A percentile compares a stretch with the other conserved stretches of the same genome.
phyloP scores from a whole-genome alignment of 148 eudicot genomes.

The Amaranthus hypochondriacus region DNA sequence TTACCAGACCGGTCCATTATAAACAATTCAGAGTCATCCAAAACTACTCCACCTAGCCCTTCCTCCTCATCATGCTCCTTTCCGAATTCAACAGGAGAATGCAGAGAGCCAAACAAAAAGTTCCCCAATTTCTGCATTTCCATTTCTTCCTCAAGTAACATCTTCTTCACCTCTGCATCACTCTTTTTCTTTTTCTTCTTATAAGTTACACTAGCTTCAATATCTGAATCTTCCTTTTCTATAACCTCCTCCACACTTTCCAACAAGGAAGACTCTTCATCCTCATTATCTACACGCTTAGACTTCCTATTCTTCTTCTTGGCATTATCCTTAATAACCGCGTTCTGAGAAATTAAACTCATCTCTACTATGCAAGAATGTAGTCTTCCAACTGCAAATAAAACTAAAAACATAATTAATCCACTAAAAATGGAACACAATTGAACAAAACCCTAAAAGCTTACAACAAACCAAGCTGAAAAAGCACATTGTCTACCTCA shows the following conservation, averaged over 20 bases:
- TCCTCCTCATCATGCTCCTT: conserved; percentile 38
- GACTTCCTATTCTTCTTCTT: conserved; percentile 49
- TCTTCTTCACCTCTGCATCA: conserved; percentile 29
- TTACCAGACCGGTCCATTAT: conserved; percentile 53
- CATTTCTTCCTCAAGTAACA: conserved; percentile 41
- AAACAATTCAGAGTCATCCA: conserved; percentile 42
- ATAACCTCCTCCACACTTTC: conserved; percentile 28
- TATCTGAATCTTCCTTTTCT: conserved; percentile 26
- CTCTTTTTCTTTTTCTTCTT: conserved; percentile 55
- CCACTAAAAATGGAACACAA: no score
- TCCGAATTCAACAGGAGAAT: conserved; percentile 67
- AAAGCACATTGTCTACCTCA: no score
- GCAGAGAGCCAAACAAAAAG: conserved; percentile 58
- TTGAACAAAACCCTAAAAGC: no score
- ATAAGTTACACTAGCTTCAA: conserved; percentile 2
- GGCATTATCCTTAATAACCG: conserved; percentile 29
- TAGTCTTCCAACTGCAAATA: conserved; percentile 15
- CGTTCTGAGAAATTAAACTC: conserved; percentile 82
- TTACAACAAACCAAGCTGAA: no score
- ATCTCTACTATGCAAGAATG: conserved; percentile 20
- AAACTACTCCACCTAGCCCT: conserved; percentile 23
- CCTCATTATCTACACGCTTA: conserved; percentile 40
- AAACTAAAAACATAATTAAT: not conserved
- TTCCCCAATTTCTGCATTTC: conserved; percentile 67
- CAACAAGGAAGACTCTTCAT: conserved; percentile 27